Base-by-base conservation (phyloP, 371 early-diverging fungal species). In the Apophysomyces ossiformis region DNA sequence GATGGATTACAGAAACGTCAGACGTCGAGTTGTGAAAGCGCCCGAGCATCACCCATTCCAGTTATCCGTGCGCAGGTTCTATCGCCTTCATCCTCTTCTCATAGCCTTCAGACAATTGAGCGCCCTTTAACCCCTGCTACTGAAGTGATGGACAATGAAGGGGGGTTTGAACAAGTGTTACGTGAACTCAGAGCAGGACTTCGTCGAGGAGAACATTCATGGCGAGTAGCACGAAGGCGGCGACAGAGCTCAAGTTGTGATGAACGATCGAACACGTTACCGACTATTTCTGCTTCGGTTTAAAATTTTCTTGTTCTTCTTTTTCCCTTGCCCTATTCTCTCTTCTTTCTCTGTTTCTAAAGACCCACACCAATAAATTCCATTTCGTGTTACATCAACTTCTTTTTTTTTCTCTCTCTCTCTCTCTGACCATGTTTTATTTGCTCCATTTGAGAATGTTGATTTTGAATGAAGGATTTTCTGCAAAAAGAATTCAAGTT, bases 161-260 rank as follows among this genome's bases (percentile, higher is more conserved):
- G 66, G 37, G 79, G 72, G 0, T 79, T 79, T 62, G 74, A 74
- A 12, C 69, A 79, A 62, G 74, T 79, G 8, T 58, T 79, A 46
- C 70, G 70, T 47, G 79, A 76, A 50, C 58, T 79, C 12, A 74
- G 76, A 46, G 74, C 76, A 16, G 79, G 76, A 36, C 64, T 79
- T 56, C 66, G 65, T 45, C 70, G 58, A 18, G 67, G 72, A 46
- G 66, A 71, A 58, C 71, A 75, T 56, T 71, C 73, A n/a, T 73
- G 70, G 73, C 62, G 68, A 63, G 62, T 69, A n/a, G 58, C 57
- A 39, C 16, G 37, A 36, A 50, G 54, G 21, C 54, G 54, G 21
- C 54, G 54, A 50, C 16, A 32, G 21, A 50, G 54, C 21, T 50
- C 54, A 18, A 50, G 54, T 50, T 50, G 54, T 50, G 21, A 16